phyloP scores from a whole-genome alignment of 2,329 filamentous ascomycete genomes.

The Clarireedia homoeocarpa region DNA sequence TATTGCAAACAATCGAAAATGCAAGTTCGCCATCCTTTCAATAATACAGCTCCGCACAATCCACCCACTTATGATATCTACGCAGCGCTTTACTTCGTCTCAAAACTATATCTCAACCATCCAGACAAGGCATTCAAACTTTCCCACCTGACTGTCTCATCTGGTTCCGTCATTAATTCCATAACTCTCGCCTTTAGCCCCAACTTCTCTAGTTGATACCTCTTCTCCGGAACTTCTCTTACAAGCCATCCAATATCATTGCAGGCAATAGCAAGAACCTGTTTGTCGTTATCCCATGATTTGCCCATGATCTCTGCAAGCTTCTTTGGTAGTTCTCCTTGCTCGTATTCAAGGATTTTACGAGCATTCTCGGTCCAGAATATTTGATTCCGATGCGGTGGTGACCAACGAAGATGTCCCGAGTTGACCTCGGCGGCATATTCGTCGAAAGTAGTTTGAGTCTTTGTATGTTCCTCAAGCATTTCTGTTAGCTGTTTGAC shows the following conservation, averaged over 20 bases:
- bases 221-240: conserved; percentile 62
- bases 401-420: conserved; percentile 68
- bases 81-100: conserved; percentile 29
- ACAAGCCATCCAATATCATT: conserved; percentile 66
- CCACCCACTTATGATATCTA: conserved; percentile 11
- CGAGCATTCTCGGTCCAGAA: conserved; percentile 71
- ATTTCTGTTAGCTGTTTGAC: conserved; percentile 52
- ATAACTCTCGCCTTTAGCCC: conserved; percentile 63
- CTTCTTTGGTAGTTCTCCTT: conserved; percentile 57
- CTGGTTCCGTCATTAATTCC: conserved; percentile 63
- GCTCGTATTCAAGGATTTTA: conserved; percentile 58
- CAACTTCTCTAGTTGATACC: conserved; percentile 56
- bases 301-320: conserved; percentile 61
- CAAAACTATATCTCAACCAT: conserved; percentile 66
- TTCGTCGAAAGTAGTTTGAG: conserved; percentile 41
- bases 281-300: conserved; percentile 61
- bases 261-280: conserved; percentile 65
- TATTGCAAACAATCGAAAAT: neutral
- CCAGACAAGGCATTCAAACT: conserved; percentile 66
- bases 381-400: conserved; percentile 59
- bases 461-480: conserved; percentile 60
- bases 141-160: conserved; percentile 67
- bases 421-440: conserved; percentile 60
- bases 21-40: conserved; percentile 6
- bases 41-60: conserved; percentile 5